Evolutionary conservation across 768 basidiomycete genomes (phyloP).

Genomic region (Cystoderma amianthinum): DNA sequence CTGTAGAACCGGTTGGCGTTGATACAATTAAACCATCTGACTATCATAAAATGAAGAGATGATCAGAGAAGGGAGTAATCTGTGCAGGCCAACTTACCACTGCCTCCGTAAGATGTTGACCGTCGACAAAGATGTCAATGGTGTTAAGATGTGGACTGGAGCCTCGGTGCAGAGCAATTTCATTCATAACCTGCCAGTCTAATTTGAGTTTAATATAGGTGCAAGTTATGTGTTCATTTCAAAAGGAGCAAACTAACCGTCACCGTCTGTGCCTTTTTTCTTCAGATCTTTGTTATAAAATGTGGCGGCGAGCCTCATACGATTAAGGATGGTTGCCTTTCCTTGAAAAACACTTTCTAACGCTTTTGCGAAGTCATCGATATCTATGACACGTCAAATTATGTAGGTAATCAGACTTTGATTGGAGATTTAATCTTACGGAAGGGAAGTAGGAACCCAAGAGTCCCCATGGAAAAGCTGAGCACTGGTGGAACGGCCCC

Average conservation of each 20-base stretch:
- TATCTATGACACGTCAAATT: slow-evolving; percentile 43
- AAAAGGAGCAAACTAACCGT: slow-evolving; percentile 35
- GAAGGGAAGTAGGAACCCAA: slow-evolving; percentile 91
- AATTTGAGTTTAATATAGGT: slow-evolving; percentile 18
- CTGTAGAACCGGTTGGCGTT: slow-evolving; percentile 94
- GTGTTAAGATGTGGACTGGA: slow-evolving; percentile 88
- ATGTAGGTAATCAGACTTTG: slow-evolving; percentile 1
- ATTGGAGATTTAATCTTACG: slow-evolving; percentile 46
- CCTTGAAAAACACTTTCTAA: slow-evolving; percentile 75
- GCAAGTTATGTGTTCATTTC: neutral
- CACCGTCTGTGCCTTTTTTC: slow-evolving; percentile 48
- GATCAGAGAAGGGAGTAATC: slow-evolving; percentile 4
- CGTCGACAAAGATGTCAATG: slow-evolving; percentile 91
- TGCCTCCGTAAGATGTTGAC: slow-evolving; percentile 91
- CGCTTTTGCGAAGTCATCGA: slow-evolving; percentile 80
- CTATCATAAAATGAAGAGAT: slow-evolving; percentile 29
- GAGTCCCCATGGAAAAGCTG: slow-evolving; percentile 88
- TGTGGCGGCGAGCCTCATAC: slow-evolving; percentile 86
- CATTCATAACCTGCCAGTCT: slow-evolving; percentile 98
- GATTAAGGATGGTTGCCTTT: slow-evolving; percentile 73
- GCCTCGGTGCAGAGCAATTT: slow-evolving; percentile 88
- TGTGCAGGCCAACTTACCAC: slow-evolving; percentile 52
- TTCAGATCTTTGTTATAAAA: slow-evolving; percentile 58
- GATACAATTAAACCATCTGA: slow-evolving; percentile 92
- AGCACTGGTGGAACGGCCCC: slow-evolving; percentile 92